phyloP scores from a whole-genome alignment of 2,329 filamentous ascomycete genomes.

The Didymella lethalis region DNA sequence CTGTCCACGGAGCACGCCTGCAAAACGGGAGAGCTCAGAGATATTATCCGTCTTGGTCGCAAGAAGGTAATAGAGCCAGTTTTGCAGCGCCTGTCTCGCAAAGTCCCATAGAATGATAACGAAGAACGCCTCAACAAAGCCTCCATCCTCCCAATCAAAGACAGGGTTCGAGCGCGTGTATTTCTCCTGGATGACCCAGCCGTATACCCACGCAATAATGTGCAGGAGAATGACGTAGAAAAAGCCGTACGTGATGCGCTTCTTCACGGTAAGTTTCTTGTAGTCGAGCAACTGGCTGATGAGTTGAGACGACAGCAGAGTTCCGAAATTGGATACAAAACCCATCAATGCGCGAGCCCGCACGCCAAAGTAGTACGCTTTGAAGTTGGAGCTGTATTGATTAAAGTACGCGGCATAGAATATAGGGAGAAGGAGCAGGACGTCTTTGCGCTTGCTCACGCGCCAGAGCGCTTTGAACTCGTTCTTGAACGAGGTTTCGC shows the following conservation, averaged over 20 bases:
- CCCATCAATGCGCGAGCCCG: slow-evolving; percentile 59
- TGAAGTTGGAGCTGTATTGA: slow-evolving; percentile 59
- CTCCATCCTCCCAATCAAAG: slow-evolving; percentile 53
- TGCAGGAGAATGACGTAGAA: slow-evolving; percentile 58
- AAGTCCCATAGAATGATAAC: slow-evolving; percentile 61
- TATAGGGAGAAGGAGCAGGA: slow-evolving; percentile 53
- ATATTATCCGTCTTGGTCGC: slow-evolving; percentile 65
- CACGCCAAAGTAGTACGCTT: slow-evolving; percentile 59
- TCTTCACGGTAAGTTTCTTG: slow-evolving; percentile 50
- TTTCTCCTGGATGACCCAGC: slow-evolving; percentile 62
- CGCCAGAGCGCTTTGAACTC: slow-evolving; percentile 52
- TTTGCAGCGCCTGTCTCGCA: slow-evolving; percentile 61
- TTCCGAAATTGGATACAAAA: slow-evolving; percentile 55
- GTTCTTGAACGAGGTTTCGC: slow-evolving; percentile 51
- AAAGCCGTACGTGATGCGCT: slow-evolving; percentile 55
- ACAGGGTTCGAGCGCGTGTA: slow-evolving; percentile 55
- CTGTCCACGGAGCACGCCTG: slow-evolving; percentile 55
- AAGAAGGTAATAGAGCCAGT: slow-evolving; percentile 65
- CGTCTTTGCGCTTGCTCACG: slow-evolving; percentile 39
- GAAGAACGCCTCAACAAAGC: slow-evolving; percentile 59
- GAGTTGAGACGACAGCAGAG: slow-evolving; percentile 55
- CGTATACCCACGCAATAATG: slow-evolving; percentile 61
- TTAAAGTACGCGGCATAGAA: slow-evolving; percentile 59
- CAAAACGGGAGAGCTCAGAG: slow-evolving; percentile 57
- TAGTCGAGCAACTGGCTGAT: slow-evolving; percentile 58